Evolutionary conservation across 495 filamentous ascomycete species (phyloP), one percentile per base, ranked within the genome.

Genomic region (Penicillium egyptiacum): DNA sequence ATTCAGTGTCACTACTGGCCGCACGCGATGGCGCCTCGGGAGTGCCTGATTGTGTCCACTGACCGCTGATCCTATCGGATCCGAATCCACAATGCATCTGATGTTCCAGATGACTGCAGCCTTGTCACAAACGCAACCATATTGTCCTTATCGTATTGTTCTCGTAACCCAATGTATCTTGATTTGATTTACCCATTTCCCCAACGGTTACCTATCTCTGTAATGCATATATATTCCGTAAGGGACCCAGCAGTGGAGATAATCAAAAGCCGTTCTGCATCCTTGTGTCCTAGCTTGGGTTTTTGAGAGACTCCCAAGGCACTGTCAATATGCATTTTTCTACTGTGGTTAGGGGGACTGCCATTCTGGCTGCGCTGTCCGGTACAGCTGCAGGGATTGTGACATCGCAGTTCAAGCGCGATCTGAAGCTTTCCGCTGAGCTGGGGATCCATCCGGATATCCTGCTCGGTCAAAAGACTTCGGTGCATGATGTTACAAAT

Each of bases 361-460:
- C 56, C 9, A n/a, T 26, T 35, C 45, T 68, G 35, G 50, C 55
- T 16, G 55, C 49, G 53, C 40, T 64, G 45, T 57, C 59, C 3
- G 42, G 60, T 23, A 52, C 49, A 41, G 39, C 53, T n/a, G 33
- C 56, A 4, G 51, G 57, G 2, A 16, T 65, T 40, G 31, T 50
- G 0, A 22, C 11, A 22, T 25, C 57, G 8, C 20, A 23, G 31
- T 56, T 62, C 31, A 53, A 35, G 9, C 63, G 58, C 9, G 64
- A 72, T 30, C n/a, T 72, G 12, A 61, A 60, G 40, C 60, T 72
- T 30, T 51, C 66, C n/a, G 63, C 66, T 14, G 45, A 64, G 39
- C 41, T 67, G 46, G 70, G 68, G 1, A 53, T 72, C 7, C 49
- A 51, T 40, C 66, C 66, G 1, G 61, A 64, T 31, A n/a, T 33